Conservation (phyloP, 257 asterid genomes). For the Lithospermum erythrorhizon region DNA sequence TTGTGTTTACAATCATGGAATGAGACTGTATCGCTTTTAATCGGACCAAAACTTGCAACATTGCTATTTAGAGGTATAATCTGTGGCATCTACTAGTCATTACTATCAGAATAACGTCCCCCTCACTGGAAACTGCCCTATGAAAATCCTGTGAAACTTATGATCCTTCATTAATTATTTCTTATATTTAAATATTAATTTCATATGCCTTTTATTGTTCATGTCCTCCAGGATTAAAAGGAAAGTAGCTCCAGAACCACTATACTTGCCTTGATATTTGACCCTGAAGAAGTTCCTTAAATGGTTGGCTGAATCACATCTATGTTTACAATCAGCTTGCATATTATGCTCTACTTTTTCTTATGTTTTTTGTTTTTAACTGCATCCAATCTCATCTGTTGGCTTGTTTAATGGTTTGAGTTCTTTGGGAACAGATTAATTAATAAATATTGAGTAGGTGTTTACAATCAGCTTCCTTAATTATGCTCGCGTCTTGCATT, state of each 20-base stretch:
- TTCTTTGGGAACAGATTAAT: no score
- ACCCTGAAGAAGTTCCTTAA: not conserved
- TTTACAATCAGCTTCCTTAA: no score
- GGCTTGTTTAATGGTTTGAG: no score
- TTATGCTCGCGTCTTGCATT: no score
- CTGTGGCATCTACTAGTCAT: not conserved
- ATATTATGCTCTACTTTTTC: not conserved
- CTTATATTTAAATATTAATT: not conserved
- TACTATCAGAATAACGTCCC: no score
- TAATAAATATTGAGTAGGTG: no score
- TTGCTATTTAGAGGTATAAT: not conserved
- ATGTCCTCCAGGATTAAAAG: conserved; percentile 44
- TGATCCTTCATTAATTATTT: not conserved
- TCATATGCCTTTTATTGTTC: not conserved
- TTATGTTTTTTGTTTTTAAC: no score
- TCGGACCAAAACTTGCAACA: not conserved
- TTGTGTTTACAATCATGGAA: no score
- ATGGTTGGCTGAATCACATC: conserved; percentile 1
- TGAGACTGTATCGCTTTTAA: not conserved
- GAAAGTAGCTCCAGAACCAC: conserved; percentile 50
- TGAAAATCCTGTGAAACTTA: not conserved
- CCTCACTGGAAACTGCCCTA: not conserved
- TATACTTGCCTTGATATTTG: conserved; percentile 16
- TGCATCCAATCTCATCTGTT: no score
- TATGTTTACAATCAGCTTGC: not conserved